Base-by-base conservation (phyloP, 805 yeast genomes). In the Soucietia sequanensis region DNA sequence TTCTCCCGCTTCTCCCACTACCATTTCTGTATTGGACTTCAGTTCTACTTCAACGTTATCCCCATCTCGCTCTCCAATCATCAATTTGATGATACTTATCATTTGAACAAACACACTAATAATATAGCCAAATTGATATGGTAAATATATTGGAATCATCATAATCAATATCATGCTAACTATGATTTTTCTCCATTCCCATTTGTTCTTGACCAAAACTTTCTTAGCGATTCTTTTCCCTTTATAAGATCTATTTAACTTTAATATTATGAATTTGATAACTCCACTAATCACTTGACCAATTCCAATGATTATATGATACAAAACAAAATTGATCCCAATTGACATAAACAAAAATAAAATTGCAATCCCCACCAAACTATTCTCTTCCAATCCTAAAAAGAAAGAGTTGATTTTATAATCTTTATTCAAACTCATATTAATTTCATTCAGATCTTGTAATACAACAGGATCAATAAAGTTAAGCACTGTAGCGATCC, bases 81-180 rank as follows among this genome's bases (percentile, higher is more conserved):
- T 32, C 39, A 48, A 22, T 38, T 68, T 71, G 3, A 81, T 30
- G 21, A 78, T 71, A 18, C 77, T 75, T n/a, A 72, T 48, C 1
- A 65, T 44, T 53, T 87, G 95, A 2, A 83, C 71, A 8, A 78
- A 18, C 30, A 78, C 65, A 29, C 82, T 71, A 6, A 84, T 70
- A 6, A 78, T 62, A 48, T 73, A 86, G 2, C 86, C 90, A 52
- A 88, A 72, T 53, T 89, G 96, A 51, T 81, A 89, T 0, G 96
- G 96, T 10, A 86, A 61, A 50, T 81, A 84, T 16, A 81, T 59
- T 20, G 80, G 64, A 3, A 84, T 81, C 30, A 52, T 26, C 14
- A 70, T 39, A 2, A 40, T 17, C 11, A 39, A 21, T 10, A 38
- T 10, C n/a, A 28, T 29, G 27, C 34, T 37, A 17, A 35, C 36